Evolutionary conservation across 371 early-diverging fungal genomes (phyloP).

Genomic region (Rhizopus microsporus): DNA sequence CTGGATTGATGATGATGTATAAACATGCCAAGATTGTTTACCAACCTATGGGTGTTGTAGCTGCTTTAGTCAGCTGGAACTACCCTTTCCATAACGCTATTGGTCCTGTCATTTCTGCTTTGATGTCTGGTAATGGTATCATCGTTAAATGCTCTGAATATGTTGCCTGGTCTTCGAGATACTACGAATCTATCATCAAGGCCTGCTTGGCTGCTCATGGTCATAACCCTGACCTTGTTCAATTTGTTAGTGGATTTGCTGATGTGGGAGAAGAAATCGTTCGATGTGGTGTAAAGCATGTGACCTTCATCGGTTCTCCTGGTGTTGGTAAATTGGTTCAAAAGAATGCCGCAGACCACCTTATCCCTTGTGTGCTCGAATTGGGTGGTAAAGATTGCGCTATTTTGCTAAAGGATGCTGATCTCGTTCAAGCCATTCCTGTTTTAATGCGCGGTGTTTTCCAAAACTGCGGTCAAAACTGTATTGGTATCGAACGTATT

Average conservation of each 20-base stretch:
- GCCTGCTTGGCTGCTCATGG: constrained; percentile 70
- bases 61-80: constrained; percentile 83
- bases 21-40: constrained; percentile 78
- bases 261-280: constrained; percentile 81
- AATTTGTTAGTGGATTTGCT: constrained; percentile 78
- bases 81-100: constrained; percentile 87
- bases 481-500: constrained; percentile 80
- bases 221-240: constrained; percentile 75
- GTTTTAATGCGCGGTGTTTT: constrained; percentile 80
- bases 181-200: constrained; percentile 65
- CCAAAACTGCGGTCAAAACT: constrained; percentile 88
- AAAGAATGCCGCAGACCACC: constrained; percentile 67
- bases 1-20: constrained; percentile 77
- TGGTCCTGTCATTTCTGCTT: constrained; percentile 81
- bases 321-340: constrained; percentile 79
- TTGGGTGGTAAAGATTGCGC: constrained; percentile 91
- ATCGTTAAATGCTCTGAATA: constrained; percentile 85
- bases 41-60: constrained; percentile 80
- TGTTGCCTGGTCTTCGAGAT: constrained; percentile 79
- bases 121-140: constrained; percentile 86
- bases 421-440: constrained; percentile 67
- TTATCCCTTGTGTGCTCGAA: constrained; percentile 88
- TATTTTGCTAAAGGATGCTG: constrained; percentile 74
- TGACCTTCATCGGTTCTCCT: constrained; percentile 87
- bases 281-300: constrained; percentile 64